Percentiles rank a stretch among this genome's conserved stretches.
Evolutionary conservation across 2,329 filamentous ascomycete species (phyloP).

Genomic region (Fusarium proliferatum): DNA sequence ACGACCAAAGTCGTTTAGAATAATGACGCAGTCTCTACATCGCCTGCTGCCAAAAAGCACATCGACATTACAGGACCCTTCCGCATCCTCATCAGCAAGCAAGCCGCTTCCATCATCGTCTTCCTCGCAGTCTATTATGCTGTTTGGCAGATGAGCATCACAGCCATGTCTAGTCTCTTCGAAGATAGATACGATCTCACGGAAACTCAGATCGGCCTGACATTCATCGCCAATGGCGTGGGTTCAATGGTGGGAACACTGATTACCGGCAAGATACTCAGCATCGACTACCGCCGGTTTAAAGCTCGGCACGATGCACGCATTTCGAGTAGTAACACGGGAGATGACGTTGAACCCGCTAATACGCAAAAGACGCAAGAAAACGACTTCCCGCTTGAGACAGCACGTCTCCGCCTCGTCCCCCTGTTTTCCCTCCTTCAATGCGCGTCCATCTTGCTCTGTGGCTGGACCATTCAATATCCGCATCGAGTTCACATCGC

Average conservation of each 20-base stretch:
- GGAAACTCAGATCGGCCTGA: constrained; percentile 60
- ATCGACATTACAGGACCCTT: constrained; percentile 60
- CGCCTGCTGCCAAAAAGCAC: constrained; percentile 32
- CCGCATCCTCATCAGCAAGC: constrained; percentile 58
- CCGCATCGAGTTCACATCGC: constrained; percentile 57
- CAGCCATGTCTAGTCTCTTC: constrained; percentile 63
- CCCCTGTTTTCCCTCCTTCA: constrained; percentile 58
- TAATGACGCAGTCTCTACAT: accelerated
- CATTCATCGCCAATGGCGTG: constrained; percentile 65
- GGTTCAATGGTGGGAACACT: constrained; percentile 66
- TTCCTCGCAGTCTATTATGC: constrained; percentile 64
- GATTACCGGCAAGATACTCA: constrained; percentile 62
- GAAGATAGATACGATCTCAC: constrained; percentile 54
- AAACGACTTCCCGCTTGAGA: constrained; percentile 60
- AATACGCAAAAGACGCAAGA: not conserved
- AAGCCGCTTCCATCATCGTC: constrained; percentile 56
- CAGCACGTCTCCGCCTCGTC: constrained; percentile 61
- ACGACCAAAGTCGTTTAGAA: constrained; percentile 42
- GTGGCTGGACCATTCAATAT: constrained; percentile 65
- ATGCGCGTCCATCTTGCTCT: constrained; percentile 58
- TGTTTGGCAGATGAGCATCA: constrained; percentile 67
- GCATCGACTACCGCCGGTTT: constrained; percentile 61
- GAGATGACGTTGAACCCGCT: accelerated
- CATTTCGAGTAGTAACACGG: not conserved
- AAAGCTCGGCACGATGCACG: constrained; percentile 39